phyloP scores from a whole-genome alignment of 768 basidiomycete genomes.

The Rhodotorula toruloides region DNA sequence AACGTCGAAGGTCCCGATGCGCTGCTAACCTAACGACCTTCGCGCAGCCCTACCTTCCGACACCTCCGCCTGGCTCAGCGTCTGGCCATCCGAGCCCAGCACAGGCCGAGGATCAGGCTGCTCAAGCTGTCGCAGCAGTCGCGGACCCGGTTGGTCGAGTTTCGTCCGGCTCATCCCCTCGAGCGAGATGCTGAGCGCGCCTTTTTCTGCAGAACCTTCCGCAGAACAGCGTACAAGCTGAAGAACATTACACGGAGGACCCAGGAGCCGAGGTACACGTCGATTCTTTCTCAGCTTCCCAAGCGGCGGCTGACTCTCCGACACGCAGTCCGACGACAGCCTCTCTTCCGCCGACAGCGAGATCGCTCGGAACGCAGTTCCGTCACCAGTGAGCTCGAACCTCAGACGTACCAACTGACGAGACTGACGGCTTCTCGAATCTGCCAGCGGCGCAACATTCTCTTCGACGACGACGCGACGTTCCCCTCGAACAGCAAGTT shows the following conservation, averaged over 20 bases:
- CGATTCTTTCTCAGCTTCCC: no score
- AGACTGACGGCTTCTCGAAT: not conserved
- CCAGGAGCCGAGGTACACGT: no score
- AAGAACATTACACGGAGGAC: no score
- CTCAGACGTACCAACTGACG: not conserved
- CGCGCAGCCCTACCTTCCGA: not conserved
- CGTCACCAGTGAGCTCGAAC: not conserved
- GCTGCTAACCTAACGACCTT: no score
- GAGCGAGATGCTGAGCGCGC: not conserved
- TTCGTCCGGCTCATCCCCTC: no score
- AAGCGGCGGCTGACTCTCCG: no score
- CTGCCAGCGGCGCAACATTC: not conserved
- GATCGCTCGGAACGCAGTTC: not conserved
- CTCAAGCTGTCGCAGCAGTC: not conserved
- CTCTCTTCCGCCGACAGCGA: slow-evolving; percentile 1
- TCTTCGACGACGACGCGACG: not conserved
- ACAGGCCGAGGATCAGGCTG: not conserved
- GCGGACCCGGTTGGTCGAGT: no score
- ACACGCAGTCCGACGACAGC: slow-evolving; percentile 3
- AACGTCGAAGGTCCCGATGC: no score
- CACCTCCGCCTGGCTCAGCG: not conserved
- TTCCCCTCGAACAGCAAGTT: not conserved
- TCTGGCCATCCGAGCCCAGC: not conserved
- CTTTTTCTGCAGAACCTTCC: no score
- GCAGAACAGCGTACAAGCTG: no score